Base-by-base conservation (phyloP, 2,329 filamentous ascomycete genomes). In the Pseudocercospora crystallina region DNA sequence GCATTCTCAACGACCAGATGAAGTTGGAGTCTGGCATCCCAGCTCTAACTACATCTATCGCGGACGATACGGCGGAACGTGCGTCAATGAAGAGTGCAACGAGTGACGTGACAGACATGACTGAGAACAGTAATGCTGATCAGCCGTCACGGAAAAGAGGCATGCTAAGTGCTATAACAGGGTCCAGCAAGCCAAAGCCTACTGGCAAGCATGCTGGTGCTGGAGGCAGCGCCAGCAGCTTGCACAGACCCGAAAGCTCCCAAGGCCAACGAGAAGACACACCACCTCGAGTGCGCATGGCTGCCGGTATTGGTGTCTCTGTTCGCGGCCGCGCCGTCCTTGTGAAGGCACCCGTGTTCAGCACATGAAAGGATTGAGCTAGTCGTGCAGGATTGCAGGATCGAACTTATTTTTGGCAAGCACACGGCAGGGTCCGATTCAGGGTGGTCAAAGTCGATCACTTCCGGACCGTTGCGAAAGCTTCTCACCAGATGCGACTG, bases 1-100 rank as follows among this genome's bases (percentile, higher is more conserved):
- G 78, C 36, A 77, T 97, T 50, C 78, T 85, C 54, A 75, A 83
- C 2, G 80, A 85, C 4, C 78, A 88, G 56, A 96, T 97, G 91
- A 95, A 95, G 64, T 73, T 90, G 3, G 94, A 97, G 68, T 73
- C 75, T 4, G 74, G 75, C 20, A 76, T 79, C 29, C 76, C 76
- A 5, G 65, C 73, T 5, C 65, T 79, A 26, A 69, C 65, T n/a
- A 69, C 64, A 8, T 74, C 74, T 3, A 70, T 76, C 17, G 59
- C 68, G 10, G 62, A 69, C 10, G 73, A 75, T 26, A 69, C 71
- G 29, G 69, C 69, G 8, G 75, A 77, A 49, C 65, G 69, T 13
- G 71, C 69, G 49, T 65, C 61, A 40, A 53, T 70, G 62, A 62
- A 66, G 61, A 67, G 67, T 63, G 63, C 63, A 10, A 59, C 63